Evolutionary conservation across 257 asterid species (phyloP).

Genomic region (Forsythia viridissima): DNA sequence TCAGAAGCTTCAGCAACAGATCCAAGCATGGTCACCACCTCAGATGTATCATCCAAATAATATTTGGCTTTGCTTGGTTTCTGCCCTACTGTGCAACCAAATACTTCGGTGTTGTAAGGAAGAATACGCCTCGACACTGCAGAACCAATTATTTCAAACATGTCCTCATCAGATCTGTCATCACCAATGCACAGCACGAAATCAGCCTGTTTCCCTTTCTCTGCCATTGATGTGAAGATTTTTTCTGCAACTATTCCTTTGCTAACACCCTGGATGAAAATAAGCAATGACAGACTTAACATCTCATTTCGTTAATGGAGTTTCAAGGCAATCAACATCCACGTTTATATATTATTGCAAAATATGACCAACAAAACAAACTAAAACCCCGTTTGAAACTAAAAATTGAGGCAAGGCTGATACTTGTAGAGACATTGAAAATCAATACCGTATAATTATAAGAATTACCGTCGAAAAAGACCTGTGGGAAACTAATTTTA

Average conservation of each 20-base stretch:
- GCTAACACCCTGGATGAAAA: conserved; percentile 62
- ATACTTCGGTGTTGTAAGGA: conserved; percentile 62
- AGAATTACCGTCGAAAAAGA: neutral
- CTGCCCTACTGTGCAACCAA: conserved; percentile 88
- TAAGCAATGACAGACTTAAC: neutral
- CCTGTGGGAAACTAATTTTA: too few species aligned
- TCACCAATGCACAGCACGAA: conserved; percentile 90
- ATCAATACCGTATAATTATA: too few species aligned
- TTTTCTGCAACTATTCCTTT: conserved; percentile 81
- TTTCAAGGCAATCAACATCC: neutral
- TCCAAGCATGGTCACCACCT: conserved; percentile 74
- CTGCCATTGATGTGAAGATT: conserved; percentile 68
- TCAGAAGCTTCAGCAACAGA: conserved; percentile 79
- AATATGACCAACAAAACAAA: neutral
- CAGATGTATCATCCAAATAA: conserved; percentile 78
- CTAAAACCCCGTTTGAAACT: neutral
- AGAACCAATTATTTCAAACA: conserved; percentile 72
- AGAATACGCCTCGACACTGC: conserved; percentile 55
- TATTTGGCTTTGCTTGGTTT: conserved; percentile 91
- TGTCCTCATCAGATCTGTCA: conserved; percentile 91
- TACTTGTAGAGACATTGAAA: too few species aligned
- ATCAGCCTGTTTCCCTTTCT: conserved; percentile 60
- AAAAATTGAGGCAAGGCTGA: too few species aligned
- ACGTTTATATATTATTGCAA: neutral
- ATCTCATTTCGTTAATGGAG: neutral